Base-by-base conservation (phyloP, 345 rosid genomes). In the Draba incana region DNA sequence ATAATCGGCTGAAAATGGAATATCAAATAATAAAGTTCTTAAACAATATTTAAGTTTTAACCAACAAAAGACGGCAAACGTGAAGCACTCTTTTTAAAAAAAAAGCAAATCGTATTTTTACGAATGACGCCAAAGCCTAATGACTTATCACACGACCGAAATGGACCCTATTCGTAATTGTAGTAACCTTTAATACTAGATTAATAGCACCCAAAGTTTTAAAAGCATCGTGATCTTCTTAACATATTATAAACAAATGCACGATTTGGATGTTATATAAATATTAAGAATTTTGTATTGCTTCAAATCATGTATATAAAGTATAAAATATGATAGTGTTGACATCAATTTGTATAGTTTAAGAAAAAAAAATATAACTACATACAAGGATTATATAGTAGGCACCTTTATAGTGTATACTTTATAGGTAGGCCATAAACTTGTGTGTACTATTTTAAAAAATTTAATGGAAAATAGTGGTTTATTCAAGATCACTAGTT, bases 31-130 rank as follows among this genome's bases (percentile, higher is more conserved):
- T 53, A 66, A 50, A 25, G 41, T 50, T 15, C 8, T 8, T 35
- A 0, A 35, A 0, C 39, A 35, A 5, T 31, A 31, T 31, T 20
- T 20, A 20, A 20, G 20, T 20, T 35, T 35, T 35, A 35, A 35
- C 39, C 10, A 8, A 50, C 67, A 73, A 66, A 73, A 58, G 67
- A 59, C 72, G 77, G 77, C 77, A 60, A 72, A 51, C 56, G 72
- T 44, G 66, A 31, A 51, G 14, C 66, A 28, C 41, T 49, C 54
- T 64, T 14, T 5, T 52, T 42, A 39, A 8, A 24, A 23, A 24
- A 15, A 58, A 74, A 59, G 67, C 56, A 66, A 59, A 25, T 45
- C 35, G 20, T 74, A 60, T 67, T 67, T 67, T 45, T 59, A 57
- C 27, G 27, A 15, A 8, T 45, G 38, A 67, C 39, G 27, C 62